Evolutionary conservation across 2,329 filamentous ascomycete genomes (phyloP), one percentile per base, ranked within the genome.

Genomic region (Calonectria crousiana): DNA sequence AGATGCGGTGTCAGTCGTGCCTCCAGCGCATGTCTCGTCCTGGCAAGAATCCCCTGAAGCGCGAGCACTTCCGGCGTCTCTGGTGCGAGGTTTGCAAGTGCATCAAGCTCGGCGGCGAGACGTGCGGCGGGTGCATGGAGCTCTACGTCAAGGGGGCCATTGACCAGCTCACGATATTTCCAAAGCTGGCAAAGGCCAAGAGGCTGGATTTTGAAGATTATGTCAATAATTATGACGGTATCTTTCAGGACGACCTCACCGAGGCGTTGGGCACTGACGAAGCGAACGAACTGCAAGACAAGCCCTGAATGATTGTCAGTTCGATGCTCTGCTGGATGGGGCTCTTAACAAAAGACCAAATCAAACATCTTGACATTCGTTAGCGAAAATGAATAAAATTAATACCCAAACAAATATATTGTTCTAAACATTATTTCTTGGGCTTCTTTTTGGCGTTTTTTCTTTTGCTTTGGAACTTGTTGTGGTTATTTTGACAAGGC

Each of bases 61-160:
- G 74, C n/a, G 76, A 79, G 32, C 36, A 74, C 44, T 52, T 58
- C 26, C 68, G 72, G 6, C 73, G 73, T 14, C 32, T 26, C 20
- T 74, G 74, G 71, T 79, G 78, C 58, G 47, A 68, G 1, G 62
- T 69, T 6, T 79, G 78, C 72, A 53, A 69, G n/a, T 77, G 74
- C 36, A 52, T 75, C n/a, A 76, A 71, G 49, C 34, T 69, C 6
- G 62, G 18, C 0, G 72, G 76, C 30, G 41, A 62, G 41, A 53
- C 69, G 23, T 79, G 78, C 14, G 64, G 53, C 4, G 60, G 75
- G 2, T 79, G 78, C 51, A 11, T 74, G 56, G 76, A 79, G 23
- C 56, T 79, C 3, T 79, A 79, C n/a, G 16, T 34, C 1, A 38
- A 67, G 34, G 77, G 78, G 0, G 14, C 0, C 1, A 70, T 79